Base-by-base conservation (phyloP, 768 basidiomycete species). In the Russula foetens region DNA sequence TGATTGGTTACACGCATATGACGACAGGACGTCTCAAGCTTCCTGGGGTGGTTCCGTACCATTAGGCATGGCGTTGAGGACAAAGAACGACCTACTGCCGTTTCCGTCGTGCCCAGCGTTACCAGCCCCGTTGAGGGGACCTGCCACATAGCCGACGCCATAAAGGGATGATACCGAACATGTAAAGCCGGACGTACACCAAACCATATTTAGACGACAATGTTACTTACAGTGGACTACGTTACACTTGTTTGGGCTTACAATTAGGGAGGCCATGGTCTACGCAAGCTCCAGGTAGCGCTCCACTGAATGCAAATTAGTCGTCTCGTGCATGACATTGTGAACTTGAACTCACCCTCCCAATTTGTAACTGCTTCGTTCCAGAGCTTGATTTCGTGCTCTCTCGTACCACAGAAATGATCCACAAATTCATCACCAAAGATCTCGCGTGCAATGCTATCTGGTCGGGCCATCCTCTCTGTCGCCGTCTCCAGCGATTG, bases 381-480 rank as follows among this genome's bases (percentile, higher is more conserved):
- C 87, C 90, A 95, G 26, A 89, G 67, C 55, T 78, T 84, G 58
- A 95, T 84, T 70, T 96, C 94, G 70, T 98, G 89, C 71, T 92
- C 82, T 67, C 96, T 83, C n/a, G 97, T 98, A 8, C 93, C 95
- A 3, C 90, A 92, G 68, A 83, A 96, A 70, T 99, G 97, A 17
- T 98, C 91, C 1, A 98, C 91, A 68, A 98, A 97, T 24, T 84
- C 85, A 68, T 93, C 76, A 0, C 95, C 96, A 58, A 98, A 84
- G 44, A 92, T 77, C 69, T 94, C 88, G 33, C 97, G 80, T 2
- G 97, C 97, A 53, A 96, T 73, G 67, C 92, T 94, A 15, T 77
- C 82, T 4, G 80, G 74, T 31, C 74, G 75, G 84, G 89, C 88
- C 88, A 99, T 97, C 52, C 79, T 77, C 44, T 77, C 74, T 4